Evolutionary conservation across 2,329 filamentous ascomycete species (phyloP), one percentile per base, ranked within the genome.

Genomic region (Ophiocordyceps polyrhachis-furcata): DNA sequence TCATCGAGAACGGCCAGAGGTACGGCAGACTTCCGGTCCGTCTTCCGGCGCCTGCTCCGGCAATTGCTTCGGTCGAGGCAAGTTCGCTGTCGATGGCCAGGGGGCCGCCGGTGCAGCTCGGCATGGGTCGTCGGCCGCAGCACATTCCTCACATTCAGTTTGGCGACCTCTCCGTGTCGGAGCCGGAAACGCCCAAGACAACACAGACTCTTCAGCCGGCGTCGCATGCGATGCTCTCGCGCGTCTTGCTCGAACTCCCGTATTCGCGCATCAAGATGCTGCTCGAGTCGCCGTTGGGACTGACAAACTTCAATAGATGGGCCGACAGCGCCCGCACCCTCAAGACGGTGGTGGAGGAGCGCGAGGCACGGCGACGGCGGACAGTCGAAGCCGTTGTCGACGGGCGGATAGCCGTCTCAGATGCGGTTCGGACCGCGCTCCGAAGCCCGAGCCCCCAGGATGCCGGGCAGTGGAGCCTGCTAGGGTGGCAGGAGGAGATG

Each of bases 231-330:
- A 59, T 71, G 0, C 62, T 87, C 5, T 86, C 83, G 0, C 76
- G 73, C 25, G 64, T 84, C 20, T 64, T 88, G 2, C 62, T 85
- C 44, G 83, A 83, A 38, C 62, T 87, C 6, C 83, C 83, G 0
- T 83, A 82, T 51, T 64, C 71, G 14, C 64, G 79, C 25, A 65
- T 88, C 21, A 79, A 81, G 58, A 68, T 70, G 47, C 61, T 84
- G 2, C 65, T 87, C 31, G 79, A 82, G 52, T 75, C 76, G 43
- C 35, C 35, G 35, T 50, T 53, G 7, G 67, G 67, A 23, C 66
- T 78, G 9, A 73, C 71, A 40, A 64, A 64, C 41, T 60, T 64
- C 28, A 63, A 64, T n/a, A 70, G 65, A 20, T 74, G 69, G 66
- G 64, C 68, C 23, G 69, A 62, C 37, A 60, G 62, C 19, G 64